Evolutionary conservation across 352 stramenopile species (phyloP).

Genomic region (Elongisporangium prolatum): DNA sequence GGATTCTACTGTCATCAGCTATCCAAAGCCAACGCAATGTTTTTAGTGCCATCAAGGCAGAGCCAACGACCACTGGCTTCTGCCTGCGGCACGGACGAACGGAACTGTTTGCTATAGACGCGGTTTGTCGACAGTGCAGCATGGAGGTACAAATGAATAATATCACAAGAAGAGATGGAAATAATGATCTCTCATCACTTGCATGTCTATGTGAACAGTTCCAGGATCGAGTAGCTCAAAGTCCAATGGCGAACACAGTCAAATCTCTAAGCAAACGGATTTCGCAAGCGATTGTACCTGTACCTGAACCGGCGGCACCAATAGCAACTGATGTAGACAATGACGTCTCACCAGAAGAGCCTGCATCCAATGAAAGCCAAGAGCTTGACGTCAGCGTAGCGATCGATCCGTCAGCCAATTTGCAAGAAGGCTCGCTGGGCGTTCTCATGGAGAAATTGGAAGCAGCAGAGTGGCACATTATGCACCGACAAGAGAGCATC

Average conservation of each 20-base stretch:
- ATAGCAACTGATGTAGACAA: too few relatives aligned
- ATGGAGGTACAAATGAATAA: conserved; percentile 25
- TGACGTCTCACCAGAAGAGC: not conserved
- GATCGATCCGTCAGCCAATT: not conserved
- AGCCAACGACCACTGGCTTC: conserved; percentile 38
- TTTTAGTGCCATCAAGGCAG: conserved; percentile 23
- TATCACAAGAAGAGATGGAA: not conserved
- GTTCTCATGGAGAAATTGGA: conserved; percentile 32
- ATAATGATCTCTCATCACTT: too few relatives aligned
- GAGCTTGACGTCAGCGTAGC: not conserved
- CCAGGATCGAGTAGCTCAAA: not conserved
- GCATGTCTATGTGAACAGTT: not conserved
- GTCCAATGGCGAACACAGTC: not conserved
- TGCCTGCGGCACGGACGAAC: conserved; percentile 50
- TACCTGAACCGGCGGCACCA: not conserved
- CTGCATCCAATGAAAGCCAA: not conserved
- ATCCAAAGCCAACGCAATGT: conserved; percentile 22
- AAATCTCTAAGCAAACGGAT: not conserved
- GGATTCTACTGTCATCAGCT: conserved; percentile 6
- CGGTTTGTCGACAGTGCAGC: conserved; percentile 41
- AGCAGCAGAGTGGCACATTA: conserved; percentile 43
- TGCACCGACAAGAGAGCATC: conserved; percentile 30
- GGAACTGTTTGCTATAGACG: conserved; percentile 35
- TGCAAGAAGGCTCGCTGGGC: not conserved
- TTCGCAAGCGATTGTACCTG: not conserved